Base-by-base conservation (phyloP, 2,329 filamentous ascomycete genomes). In the Penicillium sp. region DNA sequence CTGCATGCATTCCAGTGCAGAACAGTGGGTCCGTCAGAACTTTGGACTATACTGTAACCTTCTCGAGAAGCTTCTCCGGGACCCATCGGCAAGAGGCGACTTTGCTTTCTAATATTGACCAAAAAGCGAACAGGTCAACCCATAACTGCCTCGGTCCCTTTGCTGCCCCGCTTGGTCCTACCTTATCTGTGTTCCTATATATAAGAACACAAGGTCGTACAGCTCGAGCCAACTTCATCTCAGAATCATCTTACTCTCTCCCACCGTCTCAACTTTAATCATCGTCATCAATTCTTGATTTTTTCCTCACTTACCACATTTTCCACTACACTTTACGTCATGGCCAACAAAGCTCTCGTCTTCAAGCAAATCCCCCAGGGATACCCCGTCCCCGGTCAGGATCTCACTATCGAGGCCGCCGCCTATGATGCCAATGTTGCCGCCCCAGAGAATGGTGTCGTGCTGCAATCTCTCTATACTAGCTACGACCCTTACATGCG, bases 401-500 rank as follows among this genome's bases (percentile, higher is more conserved):
- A 95, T 72, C 78, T 96, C 52, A 77, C 75, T 19, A 69, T 92
- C 55, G 88, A 94, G 73, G 75, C 81, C 61, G 82, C 82, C 55
- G 80, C 84, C 18, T 86, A 92, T 60, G 89, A 94, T 69, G 75
- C 87, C 61, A 67, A 64, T 48, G 65, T 71, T 23, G 62, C 82
- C 5, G 81, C 86, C 24, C 81, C 85, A 21, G 71, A 82, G 40
- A 88, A 89, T 59, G 87, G 91, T 36, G 72, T 95, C 45, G 84
- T 84, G 28, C 76, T 88, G 60, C 84, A 91, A 76, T 83, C 88
- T 64, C 82, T 88, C 67, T 91, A 89, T 72, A 80, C 86, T 60
- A 92, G 89, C 36, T 88, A 88, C 76, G 91, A 96, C 73, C 91
- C 91, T 2, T 96, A 95, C 78, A 85, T 90, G 79, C 88, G 92